Evolutionary conservation across 192 early-diverging fungal genomes (phyloP).

Genomic region (Phycomyces blakesleeanus): DNA sequence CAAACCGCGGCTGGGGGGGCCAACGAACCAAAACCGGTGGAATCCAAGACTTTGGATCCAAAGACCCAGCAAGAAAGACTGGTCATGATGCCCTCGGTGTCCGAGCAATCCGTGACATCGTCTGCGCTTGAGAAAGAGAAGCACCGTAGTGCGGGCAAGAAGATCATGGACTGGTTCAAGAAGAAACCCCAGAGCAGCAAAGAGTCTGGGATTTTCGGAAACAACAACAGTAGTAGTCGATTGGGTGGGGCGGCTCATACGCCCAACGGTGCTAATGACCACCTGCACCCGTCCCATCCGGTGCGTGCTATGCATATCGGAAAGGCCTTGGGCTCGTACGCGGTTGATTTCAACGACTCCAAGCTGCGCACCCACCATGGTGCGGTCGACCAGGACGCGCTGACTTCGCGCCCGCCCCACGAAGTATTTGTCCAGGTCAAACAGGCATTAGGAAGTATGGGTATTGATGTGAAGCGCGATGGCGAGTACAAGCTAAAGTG

Average conservation of each 20-base stretch:
- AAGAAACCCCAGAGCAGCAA: slow-evolving; percentile 50
- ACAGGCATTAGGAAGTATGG: slow-evolving; percentile 47
- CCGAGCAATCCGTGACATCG: slow-evolving; percentile 9
- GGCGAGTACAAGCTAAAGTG: slow-evolving; percentile 58
- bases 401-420: slow-evolving; percentile 61
- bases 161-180: slow-evolving; percentile 75
- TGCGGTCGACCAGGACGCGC: slow-evolving; percentile 65
- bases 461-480: slow-evolving; percentile 51
- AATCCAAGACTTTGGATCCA: not conserved
- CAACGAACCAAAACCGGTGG: not conserved
- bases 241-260: slow-evolving; percentile 7
- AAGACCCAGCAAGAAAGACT: not conserved
- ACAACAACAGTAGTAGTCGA: slow-evolving; percentile 5
- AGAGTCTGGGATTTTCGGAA: too few relatives aligned
- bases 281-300: not conserved
- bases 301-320: slow-evolving; percentile 15
- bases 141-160: slow-evolving; percentile 50
- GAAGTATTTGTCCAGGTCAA: slow-evolving; percentile 68
- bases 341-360: slow-evolving; percentile 21
- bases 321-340: slow-evolving; percentile 17
- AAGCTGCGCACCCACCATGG: slow-evolving; percentile 72
- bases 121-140: slow-evolving; percentile 16
- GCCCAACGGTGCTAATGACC: not conserved
- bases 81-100: slow-evolving; percentile 14
- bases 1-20: too few relatives aligned